Percentiles rank a stretch among this genome's conserved stretches.
phyloP scores from a whole-genome alignment of 2,329 filamentous ascomycete species.

The Calonectria hongkongensis region DNA sequence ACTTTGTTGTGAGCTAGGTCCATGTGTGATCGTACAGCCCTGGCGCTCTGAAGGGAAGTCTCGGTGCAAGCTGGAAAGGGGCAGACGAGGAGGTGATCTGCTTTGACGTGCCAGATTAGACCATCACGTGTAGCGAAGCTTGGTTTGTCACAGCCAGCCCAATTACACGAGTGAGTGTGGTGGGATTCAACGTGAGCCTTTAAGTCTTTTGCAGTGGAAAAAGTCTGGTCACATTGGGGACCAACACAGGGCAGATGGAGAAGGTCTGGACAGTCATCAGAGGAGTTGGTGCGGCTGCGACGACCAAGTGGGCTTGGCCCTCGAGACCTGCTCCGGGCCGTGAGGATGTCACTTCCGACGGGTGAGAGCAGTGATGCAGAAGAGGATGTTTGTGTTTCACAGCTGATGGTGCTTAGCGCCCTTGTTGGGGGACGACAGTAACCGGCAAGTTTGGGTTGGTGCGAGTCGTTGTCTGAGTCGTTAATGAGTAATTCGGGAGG shows the following conservation, averaged over 20 bases:
- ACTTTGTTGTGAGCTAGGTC: constrained; percentile 58
- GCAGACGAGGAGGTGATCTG: constrained; percentile 65
- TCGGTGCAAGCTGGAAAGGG: constrained; percentile 63
- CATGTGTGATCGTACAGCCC: constrained; percentile 62
- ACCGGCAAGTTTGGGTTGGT: constrained; percentile 29
- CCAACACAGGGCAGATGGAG: constrained; percentile 53
- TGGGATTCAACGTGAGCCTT: constrained; percentile 51
- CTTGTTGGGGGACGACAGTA: constrained; percentile 22
- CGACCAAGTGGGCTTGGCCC: constrained; percentile 52
- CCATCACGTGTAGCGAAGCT: constrained; percentile 62
- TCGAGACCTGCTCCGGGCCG: constrained; percentile 45
- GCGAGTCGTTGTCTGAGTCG: constrained; percentile 35
- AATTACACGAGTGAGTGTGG: constrained; percentile 62
- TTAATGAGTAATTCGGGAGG: constrained; percentile 25
- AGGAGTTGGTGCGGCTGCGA: constrained; percentile 38
- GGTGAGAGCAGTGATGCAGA: constrained; percentile 58
- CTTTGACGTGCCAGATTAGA: constrained; percentile 66
- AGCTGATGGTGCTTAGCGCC: constrained; percentile 54
- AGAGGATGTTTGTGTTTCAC: constrained; percentile 52
- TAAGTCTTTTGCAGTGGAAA: constrained; percentile 51
- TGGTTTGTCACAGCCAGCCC: constrained; percentile 60
- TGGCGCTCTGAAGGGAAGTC: constrained; percentile 57
- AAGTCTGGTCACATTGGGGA: constrained; percentile 53
- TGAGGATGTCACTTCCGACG: constrained; percentile 50
- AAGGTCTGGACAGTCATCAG: constrained; percentile 36